A percentile compares a stretch with the other conserved stretches of the same genome.
Conservation (phyloP, 306 rosid species). For the Cicer yamashitae region DNA sequence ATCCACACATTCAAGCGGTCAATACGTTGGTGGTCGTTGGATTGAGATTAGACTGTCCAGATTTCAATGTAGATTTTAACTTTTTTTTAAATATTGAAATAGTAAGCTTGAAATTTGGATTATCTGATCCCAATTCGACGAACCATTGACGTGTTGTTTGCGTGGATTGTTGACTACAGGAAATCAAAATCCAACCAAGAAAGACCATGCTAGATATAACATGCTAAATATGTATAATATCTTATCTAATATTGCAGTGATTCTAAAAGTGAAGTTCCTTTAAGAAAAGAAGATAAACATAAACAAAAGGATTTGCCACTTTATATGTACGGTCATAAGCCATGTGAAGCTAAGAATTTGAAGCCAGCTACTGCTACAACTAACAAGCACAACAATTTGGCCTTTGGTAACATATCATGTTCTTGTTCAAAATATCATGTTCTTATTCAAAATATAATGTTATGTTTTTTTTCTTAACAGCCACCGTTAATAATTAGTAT, state of each 20-base stretch:
- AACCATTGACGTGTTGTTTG: too few species aligned
- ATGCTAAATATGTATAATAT: constrained; percentile 9
- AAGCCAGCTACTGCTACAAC: constrained; percentile 37
- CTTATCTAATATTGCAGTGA: constrained; percentile 50
- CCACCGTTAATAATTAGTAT: too few species aligned
- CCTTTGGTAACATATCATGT: constrained; percentile 50
- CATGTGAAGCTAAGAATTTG: constrained; percentile 45
- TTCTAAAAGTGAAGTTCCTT: constrained; percentile 25
- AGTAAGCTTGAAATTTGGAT: too few species aligned
- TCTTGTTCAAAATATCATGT: constrained; percentile 20
- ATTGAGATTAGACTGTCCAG: too few species aligned
- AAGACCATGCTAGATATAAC: constrained; percentile 21
- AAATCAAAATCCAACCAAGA: background rate
- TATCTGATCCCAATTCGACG: too few species aligned
- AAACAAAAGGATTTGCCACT: constrained; percentile 59
- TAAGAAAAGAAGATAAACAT: constrained; percentile 45
- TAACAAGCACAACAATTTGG: constrained; percentile 42
- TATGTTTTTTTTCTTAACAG: background rate
- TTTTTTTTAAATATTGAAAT: too few species aligned
- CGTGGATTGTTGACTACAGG: too few species aligned
- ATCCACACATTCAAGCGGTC: too few species aligned
- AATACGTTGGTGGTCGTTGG: too few species aligned
- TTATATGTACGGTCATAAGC: constrained; percentile 51
- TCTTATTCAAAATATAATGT: constrained; percentile 27
- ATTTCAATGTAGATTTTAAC: too few species aligned